Conservation (phyloP, 2,329 filamentous ascomycete genomes). For the Neoscytalidium dimidiatum region DNA sequence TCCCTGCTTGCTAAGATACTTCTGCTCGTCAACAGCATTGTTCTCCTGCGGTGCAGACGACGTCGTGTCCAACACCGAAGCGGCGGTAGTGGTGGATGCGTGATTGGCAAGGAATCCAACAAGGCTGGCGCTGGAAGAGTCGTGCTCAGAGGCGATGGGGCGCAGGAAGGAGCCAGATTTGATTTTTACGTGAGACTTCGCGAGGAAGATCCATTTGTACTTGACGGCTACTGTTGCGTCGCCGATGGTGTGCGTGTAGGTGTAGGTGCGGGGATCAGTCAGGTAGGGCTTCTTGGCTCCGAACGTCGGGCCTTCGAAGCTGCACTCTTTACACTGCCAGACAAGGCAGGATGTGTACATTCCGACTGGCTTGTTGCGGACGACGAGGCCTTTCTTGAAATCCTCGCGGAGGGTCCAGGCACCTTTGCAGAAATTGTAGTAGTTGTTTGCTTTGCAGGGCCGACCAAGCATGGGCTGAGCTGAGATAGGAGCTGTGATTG, state of each 20-base stretch:
- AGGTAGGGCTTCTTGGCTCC: constrained; percentile 25
- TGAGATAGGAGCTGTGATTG: constrained; percentile 14
- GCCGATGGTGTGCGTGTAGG: neutral
- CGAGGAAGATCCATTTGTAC: constrained; percentile 43
- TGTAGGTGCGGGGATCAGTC: constrained; percentile 33
- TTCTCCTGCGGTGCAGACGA: neutral
- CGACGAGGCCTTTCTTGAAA: constrained; percentile 31
- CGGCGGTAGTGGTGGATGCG: constrained; percentile 19
- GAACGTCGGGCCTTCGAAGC: constrained; percentile 36
- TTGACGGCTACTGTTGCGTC: constrained; percentile 17
- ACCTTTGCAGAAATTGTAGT: constrained; percentile 45
- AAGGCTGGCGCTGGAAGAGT: neutral
- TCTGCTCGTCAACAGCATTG: neutral
- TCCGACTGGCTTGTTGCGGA: constrained; percentile 35
- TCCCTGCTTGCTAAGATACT: constrained; percentile 4
- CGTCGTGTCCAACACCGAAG: neutral
- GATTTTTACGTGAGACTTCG: constrained; percentile 37
- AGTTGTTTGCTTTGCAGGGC: constrained; percentile 41
- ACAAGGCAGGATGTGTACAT: constrained; percentile 36
- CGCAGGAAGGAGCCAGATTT: constrained; percentile 16
- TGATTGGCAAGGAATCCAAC: constrained; percentile 22
- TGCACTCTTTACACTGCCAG: constrained; percentile 38
- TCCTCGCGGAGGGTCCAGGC: constrained; percentile 39
- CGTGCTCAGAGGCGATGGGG: neutral
- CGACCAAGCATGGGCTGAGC: constrained; percentile 26